These are phyloP conservation scores for Elongisporangium anandrum DNA, from an alignment of 352 stramenopile species.

Conservation along the genomic window DNA sequence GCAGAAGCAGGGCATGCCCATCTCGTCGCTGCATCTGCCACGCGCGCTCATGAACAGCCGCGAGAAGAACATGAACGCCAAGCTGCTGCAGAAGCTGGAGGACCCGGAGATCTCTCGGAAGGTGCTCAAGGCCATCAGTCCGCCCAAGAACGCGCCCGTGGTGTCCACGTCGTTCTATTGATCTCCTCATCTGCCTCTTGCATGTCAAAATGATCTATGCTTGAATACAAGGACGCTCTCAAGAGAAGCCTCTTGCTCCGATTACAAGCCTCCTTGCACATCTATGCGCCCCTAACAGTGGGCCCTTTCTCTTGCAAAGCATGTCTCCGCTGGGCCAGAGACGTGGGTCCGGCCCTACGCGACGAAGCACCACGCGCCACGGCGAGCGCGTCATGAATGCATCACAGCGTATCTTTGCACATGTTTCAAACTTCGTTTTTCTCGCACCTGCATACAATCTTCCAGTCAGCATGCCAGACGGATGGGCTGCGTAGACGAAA, in stretches of 20 bases:
- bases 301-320: background rate
- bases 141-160: constrained; percentile 35
- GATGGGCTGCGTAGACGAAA: background rate
- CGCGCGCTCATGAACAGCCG: constrained; percentile 63
- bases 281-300: background rate
- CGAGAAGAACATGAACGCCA: constrained; percentile 56
- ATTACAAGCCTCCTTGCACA: background rate
- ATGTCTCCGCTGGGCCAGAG: background rate
- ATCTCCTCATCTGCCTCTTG: background rate
- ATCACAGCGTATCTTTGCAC: background rate
- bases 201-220: background rate
- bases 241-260: background rate
- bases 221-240: background rate
- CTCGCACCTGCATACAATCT: background rate
- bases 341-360: background rate
- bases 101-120: constrained; percentile 45
- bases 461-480: background rate
- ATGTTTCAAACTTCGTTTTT: background rate
- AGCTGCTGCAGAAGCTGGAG: constrained; percentile 65
- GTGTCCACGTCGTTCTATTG: constrained; percentile 58
- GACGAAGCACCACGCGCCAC: background rate
- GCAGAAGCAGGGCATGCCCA: constrained; percentile 41
- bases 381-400: background rate
- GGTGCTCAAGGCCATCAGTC: constrained; percentile 61
- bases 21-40: constrained; percentile 48